Evolutionary conservation across 208 protist genomes (phyloP).

Genomic region (Acanthamoeba royreba): DNA sequence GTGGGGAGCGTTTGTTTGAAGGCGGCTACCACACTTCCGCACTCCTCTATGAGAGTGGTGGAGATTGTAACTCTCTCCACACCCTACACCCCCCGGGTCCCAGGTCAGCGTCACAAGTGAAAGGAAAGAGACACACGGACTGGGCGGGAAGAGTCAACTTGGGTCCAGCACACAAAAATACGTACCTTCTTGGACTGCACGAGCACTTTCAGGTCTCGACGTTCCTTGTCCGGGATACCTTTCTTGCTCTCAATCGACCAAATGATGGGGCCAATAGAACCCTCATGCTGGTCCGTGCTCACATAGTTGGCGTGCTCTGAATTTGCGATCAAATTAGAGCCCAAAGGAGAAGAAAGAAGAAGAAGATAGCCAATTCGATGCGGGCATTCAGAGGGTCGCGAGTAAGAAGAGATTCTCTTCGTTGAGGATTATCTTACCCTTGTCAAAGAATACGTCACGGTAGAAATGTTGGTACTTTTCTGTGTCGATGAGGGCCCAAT

Average conservation of each 20-base stretch:
- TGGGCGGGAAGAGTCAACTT: too few relatives aligned
- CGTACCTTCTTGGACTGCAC: constrained; percentile 38
- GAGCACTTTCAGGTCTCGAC: background rate
- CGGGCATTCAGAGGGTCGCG: background rate
- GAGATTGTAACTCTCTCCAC: constrained; percentile 11
- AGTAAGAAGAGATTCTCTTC: background rate
- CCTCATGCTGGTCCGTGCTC: background rate
- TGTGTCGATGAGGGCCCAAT: background rate
- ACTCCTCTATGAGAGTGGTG: background rate
- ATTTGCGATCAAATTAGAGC: too few relatives aligned
- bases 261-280: background rate
- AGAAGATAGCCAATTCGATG: background rate
- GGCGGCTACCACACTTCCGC: background rate
- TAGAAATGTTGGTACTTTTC: constrained; percentile 47
- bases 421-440: too few relatives aligned
- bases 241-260: background rate
- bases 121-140: background rate
- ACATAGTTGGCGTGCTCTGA: constrained; percentile 29
- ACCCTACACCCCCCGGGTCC: background rate
- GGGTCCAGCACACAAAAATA: too few relatives aligned
- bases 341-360: background rate
- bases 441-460: background rate
- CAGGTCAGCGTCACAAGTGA: too few relatives aligned
- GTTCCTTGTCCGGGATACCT: background rate
- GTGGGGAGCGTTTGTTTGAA: background rate